Base-by-base conservation (phyloP, 495 filamentous ascomycete species). In the Tetracladium marchalianum region DNA sequence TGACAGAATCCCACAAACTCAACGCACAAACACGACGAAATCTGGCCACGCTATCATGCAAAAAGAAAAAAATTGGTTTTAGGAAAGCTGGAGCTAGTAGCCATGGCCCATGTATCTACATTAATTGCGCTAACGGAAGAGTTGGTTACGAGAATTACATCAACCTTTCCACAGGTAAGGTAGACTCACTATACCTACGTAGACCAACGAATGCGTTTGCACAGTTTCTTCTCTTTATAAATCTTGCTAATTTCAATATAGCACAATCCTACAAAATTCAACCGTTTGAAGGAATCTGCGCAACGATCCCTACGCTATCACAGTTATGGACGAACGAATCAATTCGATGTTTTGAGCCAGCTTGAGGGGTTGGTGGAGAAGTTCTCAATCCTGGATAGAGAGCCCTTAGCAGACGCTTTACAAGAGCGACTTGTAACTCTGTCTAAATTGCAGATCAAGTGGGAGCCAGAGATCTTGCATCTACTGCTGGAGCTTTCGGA, bases 321-420 rank as follows among this genome's bases (percentile, higher is more conserved):
- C 43, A 72, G 66, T 32, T 82, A 83, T 67, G 69, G 68, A 16
- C 79, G 88, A 31, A 87, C 81, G 0, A 92, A 96, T 65, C 90
- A 93, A 55, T 98, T 96, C 59, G 86, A 87, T 27, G 79, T 95
- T 11, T 64, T 76, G 18, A 72, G 74, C 13, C 79, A 75, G 31
- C 72, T 94, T 5, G 76, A 82, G 17, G 92, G 92, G 2, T 70
- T 94, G 13, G 84, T 87, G 50, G 92, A 98, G 63, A 90, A 90
- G 54, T 94, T 94, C 60, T 75, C 77, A 34, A 71, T 96, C 39
- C 68, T 84, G 27, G 80, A 84, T 61, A 74, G 80, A 47, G 89
- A 95, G 59, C 76, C 80, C 12, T 62, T 95, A 19, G 87, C 86
- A n/a, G 80, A 87, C 51, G 87, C 84, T 7, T 70, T 96, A 11